A percentile compares a stretch with the other conserved stretches of the same genome.
phyloP scores from a whole-genome alignment of 2,329 filamentous ascomycete species.

The Fusarium sp. region DNA sequence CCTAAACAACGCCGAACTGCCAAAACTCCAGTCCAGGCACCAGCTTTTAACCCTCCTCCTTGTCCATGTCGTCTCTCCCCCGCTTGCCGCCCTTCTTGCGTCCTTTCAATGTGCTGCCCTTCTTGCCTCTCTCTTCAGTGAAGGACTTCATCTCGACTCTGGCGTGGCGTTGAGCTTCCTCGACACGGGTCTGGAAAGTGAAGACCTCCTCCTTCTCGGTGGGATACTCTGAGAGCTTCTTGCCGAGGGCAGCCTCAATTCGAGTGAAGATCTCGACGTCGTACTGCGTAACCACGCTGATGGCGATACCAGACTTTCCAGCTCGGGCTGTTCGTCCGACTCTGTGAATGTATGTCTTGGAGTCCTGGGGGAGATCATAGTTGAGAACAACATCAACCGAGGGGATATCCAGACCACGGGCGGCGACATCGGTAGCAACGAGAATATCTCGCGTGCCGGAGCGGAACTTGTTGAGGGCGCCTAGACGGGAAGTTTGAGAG shows the following conservation, averaged over 20 bases:
- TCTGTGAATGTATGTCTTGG: conserved; percentile 90
- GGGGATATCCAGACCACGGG: conserved; percentile 91
- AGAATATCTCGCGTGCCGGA: conserved; percentile 84
- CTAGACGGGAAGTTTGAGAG: conserved; percentile 85
- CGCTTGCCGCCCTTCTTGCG: conserved; percentile 58
- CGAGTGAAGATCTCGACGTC: conserved; percentile 83
- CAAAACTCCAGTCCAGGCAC: conserved; percentile 11
- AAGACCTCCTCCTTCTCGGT: conserved; percentile 85
- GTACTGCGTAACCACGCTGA: conserved; percentile 87
- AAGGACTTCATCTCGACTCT: conserved; percentile 84
- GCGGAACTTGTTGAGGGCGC: conserved; percentile 90
- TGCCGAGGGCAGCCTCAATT: conserved; percentile 85
- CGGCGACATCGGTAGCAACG: conserved; percentile 93
- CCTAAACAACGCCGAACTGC: conserved; percentile 28
- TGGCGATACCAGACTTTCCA: conserved; percentile 83
- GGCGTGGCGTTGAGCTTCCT: conserved; percentile 84
- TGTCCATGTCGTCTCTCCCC: conserved; percentile 73
- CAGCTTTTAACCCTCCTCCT: conserved; percentile 70
- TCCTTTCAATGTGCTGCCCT: conserved; percentile 55
- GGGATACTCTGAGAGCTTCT: conserved; percentile 76
- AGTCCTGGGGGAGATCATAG: conserved; percentile 84
- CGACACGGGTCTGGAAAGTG: conserved; percentile 79
- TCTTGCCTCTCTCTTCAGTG: conserved; percentile 74
- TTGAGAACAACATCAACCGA: conserved; percentile 91
- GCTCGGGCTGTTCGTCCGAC: conserved; percentile 90